These are phyloP conservation scores for Colletotrichum phormii DNA, from an alignment of 2,329 filamentous ascomycete genomes.

Conservation along the genomic window DNA sequence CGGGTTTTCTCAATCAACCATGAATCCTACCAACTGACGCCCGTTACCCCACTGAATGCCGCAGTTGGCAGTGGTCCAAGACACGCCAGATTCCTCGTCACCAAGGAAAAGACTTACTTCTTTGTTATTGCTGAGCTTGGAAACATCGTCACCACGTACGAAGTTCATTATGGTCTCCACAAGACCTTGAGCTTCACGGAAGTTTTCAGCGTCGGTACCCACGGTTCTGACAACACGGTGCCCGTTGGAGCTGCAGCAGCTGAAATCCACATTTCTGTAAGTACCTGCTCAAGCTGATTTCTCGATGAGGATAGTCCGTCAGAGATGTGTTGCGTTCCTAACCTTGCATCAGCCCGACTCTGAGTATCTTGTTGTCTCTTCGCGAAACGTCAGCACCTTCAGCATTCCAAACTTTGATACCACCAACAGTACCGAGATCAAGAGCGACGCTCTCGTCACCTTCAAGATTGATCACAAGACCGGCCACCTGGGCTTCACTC, in stretches of 20 bases:
- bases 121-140: conserved; percentile 71
- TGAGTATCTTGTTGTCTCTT: conserved; percentile 74
- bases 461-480: conserved; percentile 65
- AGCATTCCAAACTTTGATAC: conserved; percentile 55
- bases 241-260: conserved; percentile 59
- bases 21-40: conserved; percentile 26
- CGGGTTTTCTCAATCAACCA: conserved; percentile 30
- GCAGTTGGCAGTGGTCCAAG: conserved; percentile 22
- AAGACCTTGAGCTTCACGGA: conserved; percentile 58
- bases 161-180: conserved; percentile 60
- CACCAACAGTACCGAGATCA: conserved; percentile 48
- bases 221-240: conserved; percentile 55
- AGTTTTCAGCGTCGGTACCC: conserved; percentile 59
- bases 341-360: conserved; percentile 58
- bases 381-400: conserved; percentile 71
- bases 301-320: too few relatives aligned
- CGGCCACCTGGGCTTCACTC: conserved; percentile 65
- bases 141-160: conserved; percentile 67
- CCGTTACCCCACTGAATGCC: conserved; percentile 29
- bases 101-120: conserved; percentile 59
- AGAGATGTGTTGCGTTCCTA: background rate
- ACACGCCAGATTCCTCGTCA: conserved; percentile 64
- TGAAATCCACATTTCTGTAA: conserved; percentile 69
- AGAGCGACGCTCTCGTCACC: conserved; percentile 73
- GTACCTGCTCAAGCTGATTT: conserved; percentile 40